Evolutionary conservation across 2,329 filamentous ascomycete species (phyloP), one percentile per base, ranked within the genome.

Genomic region (Fusarium pseudocircinatum): DNA sequence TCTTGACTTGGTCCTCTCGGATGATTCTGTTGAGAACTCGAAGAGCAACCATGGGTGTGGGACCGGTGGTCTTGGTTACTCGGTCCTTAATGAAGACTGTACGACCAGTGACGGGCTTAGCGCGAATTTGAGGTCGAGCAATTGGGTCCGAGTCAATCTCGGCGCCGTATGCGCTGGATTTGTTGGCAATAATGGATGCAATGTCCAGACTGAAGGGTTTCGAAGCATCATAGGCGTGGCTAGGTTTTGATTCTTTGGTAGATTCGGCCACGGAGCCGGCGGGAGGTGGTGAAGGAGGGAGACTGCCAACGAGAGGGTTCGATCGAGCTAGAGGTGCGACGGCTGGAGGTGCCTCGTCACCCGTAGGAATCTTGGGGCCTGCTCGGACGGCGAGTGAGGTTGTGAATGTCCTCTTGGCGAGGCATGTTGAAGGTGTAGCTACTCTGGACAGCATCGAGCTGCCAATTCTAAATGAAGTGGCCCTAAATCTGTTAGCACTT

Each of bases 1-100:
- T 65, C 73, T 82, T 85, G 57, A 96, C 83, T 47, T 82, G 85
- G 78, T 96, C 95, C 77, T 80, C 76, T 10, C 75, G 70, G 37
- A 84, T 79, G 57, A 85, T 77, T 43, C 76, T 75, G 44, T 83
- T 78, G 8, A 89, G 80, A 11, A 85, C 64, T 39, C 78, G 77
- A 43, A 91, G 81, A 1, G 86, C 85, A 13, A 82, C 75, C n/a
- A 82, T 81, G 9, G 85, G 79, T 37, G 87, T 87, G 1, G 78
- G 78, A 18, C 80, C 82, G 4, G 77, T 75, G 2, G 74, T 80
- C 40, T 72, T 75, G 24, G 72, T 70, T 18, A 78, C 67, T 43
- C 75, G 69, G 37, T 79, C 75, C 65, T 76, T 78, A 71, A 84
- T 71, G 69, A 83, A 83, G 71, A 86, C 80, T 58, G 81, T 84